Evolutionary conservation across 1,284 basidiomycete species (phyloP), one percentile per base, ranked within the genome.

Genomic region (Pseudozyma flocculosa): DNA sequence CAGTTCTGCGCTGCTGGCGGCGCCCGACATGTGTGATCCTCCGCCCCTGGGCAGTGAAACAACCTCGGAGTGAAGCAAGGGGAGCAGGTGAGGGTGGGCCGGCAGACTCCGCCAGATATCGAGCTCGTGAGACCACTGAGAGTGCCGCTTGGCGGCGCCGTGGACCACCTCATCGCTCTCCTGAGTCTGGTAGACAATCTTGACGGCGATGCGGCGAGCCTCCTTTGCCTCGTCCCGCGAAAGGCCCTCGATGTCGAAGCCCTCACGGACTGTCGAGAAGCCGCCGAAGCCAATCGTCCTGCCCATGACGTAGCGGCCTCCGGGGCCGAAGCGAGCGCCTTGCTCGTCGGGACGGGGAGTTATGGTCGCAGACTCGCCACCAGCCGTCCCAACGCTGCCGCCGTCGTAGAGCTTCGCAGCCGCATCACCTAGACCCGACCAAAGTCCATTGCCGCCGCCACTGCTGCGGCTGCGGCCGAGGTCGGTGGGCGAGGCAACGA

Each of bases 221-320:
- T 4, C 15, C 32, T 29, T 5, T 5, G 26, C 32, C 4, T 34
- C 10, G 2, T 54, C 55, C 29, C 40, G 55, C 18, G 57, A 49
- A 18, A 44, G 47, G 18, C 62, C 57, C 17, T 61, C 51, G 13
- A 67, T 43, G 43, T 72, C 71, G 63, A 56, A 73, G 13, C 50
- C 92, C 37, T 85, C 84, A 40, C 89, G 82, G 43, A 96, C 89
- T 39, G 85, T 86, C n/a, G 90, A 91, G 76, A 92, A 92, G 9
- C 87, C 89, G 7, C 93, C 92, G 48, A 85, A 83, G 17, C 89
- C 92, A 11, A 96, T 84, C 63, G 88, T 81, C 43, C 83, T 82
- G 19, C 89, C 91, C 0, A 96, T 83, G 5, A 84, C 84, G 74
- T 92, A 94, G n/a, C 80, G 46, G 14, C 56, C 58, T 0, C 48